Evolutionary conservation across 805 yeast species (phyloP).

Genomic region (Saturnispora besseyi): DNA sequence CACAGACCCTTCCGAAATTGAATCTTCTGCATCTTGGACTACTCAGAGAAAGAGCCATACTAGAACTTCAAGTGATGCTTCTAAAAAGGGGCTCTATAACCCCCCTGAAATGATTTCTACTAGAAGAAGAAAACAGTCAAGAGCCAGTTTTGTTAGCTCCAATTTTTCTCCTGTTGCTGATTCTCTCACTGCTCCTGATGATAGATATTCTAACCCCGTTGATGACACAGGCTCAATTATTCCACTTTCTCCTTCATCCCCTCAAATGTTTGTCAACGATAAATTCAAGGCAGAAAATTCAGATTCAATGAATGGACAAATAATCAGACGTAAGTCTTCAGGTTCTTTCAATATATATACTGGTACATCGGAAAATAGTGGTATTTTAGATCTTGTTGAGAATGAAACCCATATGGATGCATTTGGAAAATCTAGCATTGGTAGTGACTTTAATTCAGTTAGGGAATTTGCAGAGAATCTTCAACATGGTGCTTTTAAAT

Average conservation of each 20-base stretch:
- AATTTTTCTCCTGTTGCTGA: background rate
- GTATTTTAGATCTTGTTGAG: background rate
- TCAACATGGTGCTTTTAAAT: background rate
- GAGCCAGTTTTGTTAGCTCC: background rate
- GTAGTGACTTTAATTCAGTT: background rate
- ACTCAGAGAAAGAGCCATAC: background rate
- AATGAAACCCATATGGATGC: background rate
- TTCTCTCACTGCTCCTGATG: conserved; percentile 1
- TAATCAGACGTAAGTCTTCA: conserved; percentile 2
- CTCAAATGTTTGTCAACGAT: conserved; percentile 22
- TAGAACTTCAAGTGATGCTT: background rate
- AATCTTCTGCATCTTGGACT: background rate
- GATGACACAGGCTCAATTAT: background rate
- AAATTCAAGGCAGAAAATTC: conserved; percentile 11
- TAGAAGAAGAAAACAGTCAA: conserved; percentile 29
- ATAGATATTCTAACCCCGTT: background rate
- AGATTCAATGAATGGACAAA: background rate
- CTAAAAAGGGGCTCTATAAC: conserved; percentile 14
- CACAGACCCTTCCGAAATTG: background rate
- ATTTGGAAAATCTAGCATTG: background rate
- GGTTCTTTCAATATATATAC: conserved; percentile 7
- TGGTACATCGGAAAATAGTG: conserved; percentile 7
- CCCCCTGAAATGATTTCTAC: conserved; percentile 66
- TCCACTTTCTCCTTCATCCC: conserved; percentile 14
- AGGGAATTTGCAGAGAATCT: background rate